Evolutionary conservation across 805 yeast species (phyloP).

Genomic region (Debaryomyces prosopidis): DNA sequence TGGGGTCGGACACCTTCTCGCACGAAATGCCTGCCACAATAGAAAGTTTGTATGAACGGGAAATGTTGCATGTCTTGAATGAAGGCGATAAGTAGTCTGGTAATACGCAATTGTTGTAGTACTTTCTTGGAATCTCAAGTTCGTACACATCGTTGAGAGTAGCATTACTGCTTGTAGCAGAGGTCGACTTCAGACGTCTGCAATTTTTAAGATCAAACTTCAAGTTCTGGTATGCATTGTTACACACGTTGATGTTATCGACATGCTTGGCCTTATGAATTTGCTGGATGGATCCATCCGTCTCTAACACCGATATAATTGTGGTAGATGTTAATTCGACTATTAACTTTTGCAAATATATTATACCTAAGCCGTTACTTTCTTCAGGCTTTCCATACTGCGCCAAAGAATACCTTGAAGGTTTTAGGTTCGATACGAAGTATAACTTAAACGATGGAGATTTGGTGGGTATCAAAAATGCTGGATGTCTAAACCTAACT

Average conservation of each 20-base stretch:
- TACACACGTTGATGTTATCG: constrained; percentile 26
- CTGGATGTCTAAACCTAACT: constrained; percentile 48
- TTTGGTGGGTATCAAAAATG: constrained; percentile 45
- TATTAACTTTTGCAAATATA: constrained; percentile 42
- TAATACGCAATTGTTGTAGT: constrained; percentile 40
- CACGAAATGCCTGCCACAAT: constrained; percentile 25
- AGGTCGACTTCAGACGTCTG: constrained; percentile 23
- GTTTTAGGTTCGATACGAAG: constrained; percentile 28
- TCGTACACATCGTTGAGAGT: constrained; percentile 26
- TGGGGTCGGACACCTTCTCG: constrained; percentile 22
- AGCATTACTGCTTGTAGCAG: constrained; percentile 16
- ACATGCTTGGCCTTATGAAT: constrained; percentile 28
- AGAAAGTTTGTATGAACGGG: constrained; percentile 29
- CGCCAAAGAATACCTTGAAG: constrained; percentile 28
- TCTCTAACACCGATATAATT: constrained; percentile 21
- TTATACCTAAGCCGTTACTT: constrained; percentile 47
- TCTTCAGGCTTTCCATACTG: constrained; percentile 36
- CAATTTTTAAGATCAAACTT: constrained; percentile 41
- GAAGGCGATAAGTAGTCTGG: constrained; percentile 54
- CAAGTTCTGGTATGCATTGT: constrained; percentile 33
- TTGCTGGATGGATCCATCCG: constrained; percentile 20
- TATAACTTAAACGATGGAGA: constrained; percentile 35
- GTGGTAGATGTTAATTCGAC: constrained; percentile 34
- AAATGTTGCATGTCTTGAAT: constrained; percentile 57
- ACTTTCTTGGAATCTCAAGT: constrained; percentile 43